Conservation (phyloP, 169 alveolate species). For the Plasmodium blacklocki region DNA sequence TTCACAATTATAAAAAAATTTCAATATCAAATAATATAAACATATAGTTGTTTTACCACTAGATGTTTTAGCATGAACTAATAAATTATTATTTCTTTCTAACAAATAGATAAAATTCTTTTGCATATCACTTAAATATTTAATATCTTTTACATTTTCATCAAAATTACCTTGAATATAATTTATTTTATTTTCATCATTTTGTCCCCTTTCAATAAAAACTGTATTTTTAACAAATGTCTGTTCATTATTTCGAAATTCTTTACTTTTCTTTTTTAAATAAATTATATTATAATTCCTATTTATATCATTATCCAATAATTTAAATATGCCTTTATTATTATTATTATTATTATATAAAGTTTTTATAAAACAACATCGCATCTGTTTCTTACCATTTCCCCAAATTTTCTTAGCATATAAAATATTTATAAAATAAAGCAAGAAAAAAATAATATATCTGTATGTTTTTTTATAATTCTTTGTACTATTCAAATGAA, state of each 20-base stretch:
- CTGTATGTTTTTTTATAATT: constrained; percentile 7
- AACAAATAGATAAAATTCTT: constrained; percentile 54
- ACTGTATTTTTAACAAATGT: constrained; percentile 21
- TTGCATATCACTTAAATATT: constrained; percentile 55
- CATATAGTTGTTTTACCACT: constrained; percentile 76
- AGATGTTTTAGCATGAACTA: constrained; percentile 67
- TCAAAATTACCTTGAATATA: constrained; percentile 20
- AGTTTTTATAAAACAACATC: too few species aligned
- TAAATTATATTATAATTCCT: neutral
- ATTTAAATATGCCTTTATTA: neutral
- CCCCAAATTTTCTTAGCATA: constrained; percentile 24
- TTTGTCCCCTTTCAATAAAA: constrained; percentile 29
- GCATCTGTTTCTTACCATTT: neutral
- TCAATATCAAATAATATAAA: constrained; percentile 53
- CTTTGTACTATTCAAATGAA: constrained; percentile 15
- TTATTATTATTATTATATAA: neutral
- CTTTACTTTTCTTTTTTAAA: constrained; percentile 22
- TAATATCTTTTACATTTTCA: constrained; percentile 40
- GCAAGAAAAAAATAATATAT: constrained; percentile 13
- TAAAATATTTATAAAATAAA: constrained; percentile 42
- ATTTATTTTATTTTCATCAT: constrained; percentile 47
- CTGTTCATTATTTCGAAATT: neutral
- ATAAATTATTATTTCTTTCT: constrained; percentile 57
- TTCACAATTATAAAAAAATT: constrained; percentile 51
- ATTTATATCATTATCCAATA: neutral